phyloP scores from a whole-genome alignment of 2,329 filamentous ascomycete genomes.

The Penicillium occitanis region DNA sequence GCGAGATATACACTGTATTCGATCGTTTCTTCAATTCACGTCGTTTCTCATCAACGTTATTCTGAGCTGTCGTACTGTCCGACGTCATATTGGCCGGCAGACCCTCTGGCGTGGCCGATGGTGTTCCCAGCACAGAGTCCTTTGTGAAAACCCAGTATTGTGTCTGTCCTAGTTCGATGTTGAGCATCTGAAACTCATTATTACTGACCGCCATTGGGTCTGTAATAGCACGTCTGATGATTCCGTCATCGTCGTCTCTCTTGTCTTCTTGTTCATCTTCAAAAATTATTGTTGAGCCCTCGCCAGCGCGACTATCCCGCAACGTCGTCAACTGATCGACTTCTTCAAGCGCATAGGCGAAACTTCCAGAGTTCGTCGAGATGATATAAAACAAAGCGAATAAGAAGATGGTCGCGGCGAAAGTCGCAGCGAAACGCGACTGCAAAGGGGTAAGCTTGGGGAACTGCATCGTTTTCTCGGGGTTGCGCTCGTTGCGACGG shows the following conservation, averaged over 20 bases:
- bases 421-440: constrained; percentile 68
- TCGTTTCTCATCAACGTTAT: constrained; percentile 25
- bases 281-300: neutral
- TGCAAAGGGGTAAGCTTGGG: constrained; percentile 65
- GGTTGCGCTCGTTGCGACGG: neutral
- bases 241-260: constrained; percentile 39
- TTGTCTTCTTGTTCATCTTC: constrained; percentile 38
- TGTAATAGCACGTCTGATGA: neutral
- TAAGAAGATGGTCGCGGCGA: constrained; percentile 61
- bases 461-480: constrained; percentile 35
- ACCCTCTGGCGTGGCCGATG: constrained; percentile 36
- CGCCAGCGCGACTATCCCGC: constrained; percentile 47
- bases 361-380: constrained; percentile 55
- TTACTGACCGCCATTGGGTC: constrained; percentile 57
- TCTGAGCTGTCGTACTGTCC: constrained; percentile 8
- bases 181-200: constrained; percentile 61
- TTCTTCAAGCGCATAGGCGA: constrained; percentile 63
- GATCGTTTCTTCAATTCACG: constrained; percentile 24
- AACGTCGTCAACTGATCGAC: constrained; percentile 19
- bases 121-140: constrained; percentile 52
- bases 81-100: constrained; percentile 30
- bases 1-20: constrained; percentile 70
- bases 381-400: constrained; percentile 62
- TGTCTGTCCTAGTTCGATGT: constrained; percentile 62
- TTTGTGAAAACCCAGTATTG: constrained; percentile 65